Conservation (phyloP, 2,329 filamentous ascomycete species). For the Fusarium pininemorale region DNA sequence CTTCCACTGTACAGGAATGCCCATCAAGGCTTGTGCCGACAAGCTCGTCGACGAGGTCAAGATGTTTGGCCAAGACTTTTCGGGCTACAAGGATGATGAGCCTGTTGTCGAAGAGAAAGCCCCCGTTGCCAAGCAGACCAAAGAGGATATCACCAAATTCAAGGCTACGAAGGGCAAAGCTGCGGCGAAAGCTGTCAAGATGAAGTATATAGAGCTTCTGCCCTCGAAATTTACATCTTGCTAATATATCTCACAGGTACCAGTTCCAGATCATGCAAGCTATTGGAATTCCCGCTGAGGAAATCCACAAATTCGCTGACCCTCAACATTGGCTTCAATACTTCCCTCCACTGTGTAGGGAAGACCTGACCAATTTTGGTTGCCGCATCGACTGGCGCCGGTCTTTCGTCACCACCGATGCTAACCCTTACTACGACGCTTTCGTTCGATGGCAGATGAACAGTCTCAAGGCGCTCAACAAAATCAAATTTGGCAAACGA, state of each 20-base stretch:
- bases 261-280: constrained; percentile 96
- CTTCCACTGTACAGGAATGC: constrained; percentile 94
- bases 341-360: constrained; percentile 72
- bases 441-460: constrained; percentile 99
- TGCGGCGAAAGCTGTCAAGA: constrained; percentile 86
- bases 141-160: constrained; percentile 91
- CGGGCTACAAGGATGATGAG: constrained; percentile 74
- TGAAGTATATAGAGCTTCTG: constrained; percentile 63
- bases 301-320: constrained; percentile 94
- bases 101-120: constrained; percentile 59
- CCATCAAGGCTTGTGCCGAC: constrained; percentile 96
- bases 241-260: constrained; percentile 57
- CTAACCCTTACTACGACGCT: constrained; percentile 95
- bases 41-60: constrained; percentile 91
- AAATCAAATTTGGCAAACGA: constrained; percentile 92
- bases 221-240: not conserved
- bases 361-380: constrained; percentile 84
- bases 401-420: constrained; percentile 92
- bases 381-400: constrained; percentile 92
- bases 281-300: constrained; percentile 84
- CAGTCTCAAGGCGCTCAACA: constrained; percentile 84
- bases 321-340: constrained; percentile 90
- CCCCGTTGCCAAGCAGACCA: constrained; percentile 70
- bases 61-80: constrained; percentile 87
- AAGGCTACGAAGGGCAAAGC: constrained; percentile 92